A percentile compares a stretch with the other conserved stretches of the same genome.
Conservation (phyloP, 148 eudicot genomes). For the Euryodendron excelsum region DNA sequence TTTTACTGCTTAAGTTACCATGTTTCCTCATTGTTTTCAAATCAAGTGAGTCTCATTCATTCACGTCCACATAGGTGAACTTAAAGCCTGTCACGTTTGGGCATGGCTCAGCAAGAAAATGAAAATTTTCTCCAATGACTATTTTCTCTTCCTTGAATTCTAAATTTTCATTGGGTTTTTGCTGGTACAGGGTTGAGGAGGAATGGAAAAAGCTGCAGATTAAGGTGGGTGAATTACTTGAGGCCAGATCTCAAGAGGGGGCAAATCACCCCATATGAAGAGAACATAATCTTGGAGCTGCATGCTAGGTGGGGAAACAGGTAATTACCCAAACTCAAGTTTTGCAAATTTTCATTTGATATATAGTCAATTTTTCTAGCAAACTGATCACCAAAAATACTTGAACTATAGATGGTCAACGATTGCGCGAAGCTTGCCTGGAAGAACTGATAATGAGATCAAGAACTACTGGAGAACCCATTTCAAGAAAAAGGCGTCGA, state of each 20-base stretch:
- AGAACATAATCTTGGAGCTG: constrained; percentile 47
- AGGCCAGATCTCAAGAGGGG: constrained; percentile 66
- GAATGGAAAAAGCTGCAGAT: constrained; percentile 60
- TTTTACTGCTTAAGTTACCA: not conserved
- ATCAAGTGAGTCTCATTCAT: too few relatives aligned
- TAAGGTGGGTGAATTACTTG: constrained; percentile 66
- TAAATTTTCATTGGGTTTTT: not conserved
- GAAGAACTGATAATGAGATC: constrained; percentile 77
- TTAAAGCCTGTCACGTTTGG: too few relatives aligned
- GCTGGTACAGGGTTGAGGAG: constrained; percentile 42
- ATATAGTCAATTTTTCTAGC: not conserved
- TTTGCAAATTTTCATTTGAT: not conserved
- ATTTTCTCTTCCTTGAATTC: not conserved
- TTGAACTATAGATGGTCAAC: constrained; percentile 62
- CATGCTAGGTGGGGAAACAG: constrained; percentile 62
- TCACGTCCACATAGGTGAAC: too few relatives aligned
- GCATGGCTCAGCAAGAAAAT: too few relatives aligned
- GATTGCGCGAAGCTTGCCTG: constrained; percentile 73
- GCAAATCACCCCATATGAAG: constrained; percentile 61
- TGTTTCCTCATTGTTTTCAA: too few relatives aligned
- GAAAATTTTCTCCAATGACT: not conserved
- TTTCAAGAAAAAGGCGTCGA: constrained; percentile 53
- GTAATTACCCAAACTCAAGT: not conserved
- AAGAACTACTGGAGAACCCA: constrained; percentile 84
- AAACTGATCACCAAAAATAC: not conserved